These are phyloP conservation scores for Gnetum montanum DNA, from an alignment of 75 land plant genomes.

Conservation along the genomic window DNA sequence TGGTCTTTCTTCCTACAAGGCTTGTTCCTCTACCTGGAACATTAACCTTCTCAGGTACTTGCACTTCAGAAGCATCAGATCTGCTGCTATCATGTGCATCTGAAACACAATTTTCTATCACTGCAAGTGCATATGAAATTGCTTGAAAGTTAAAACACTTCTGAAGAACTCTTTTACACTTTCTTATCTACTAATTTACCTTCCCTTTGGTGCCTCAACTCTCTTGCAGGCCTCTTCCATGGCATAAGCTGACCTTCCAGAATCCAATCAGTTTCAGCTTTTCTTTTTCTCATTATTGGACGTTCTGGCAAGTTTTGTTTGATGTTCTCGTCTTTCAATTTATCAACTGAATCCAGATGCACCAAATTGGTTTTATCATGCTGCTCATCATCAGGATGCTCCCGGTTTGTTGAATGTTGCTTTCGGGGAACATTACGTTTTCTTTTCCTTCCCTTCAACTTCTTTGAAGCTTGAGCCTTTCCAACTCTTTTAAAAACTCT, in stretches of 20 bases:
- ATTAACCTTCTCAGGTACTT: background rate
- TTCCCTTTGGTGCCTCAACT: background rate
- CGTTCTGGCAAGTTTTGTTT: background rate
- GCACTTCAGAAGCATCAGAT: constrained; percentile 7
- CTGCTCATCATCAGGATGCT: too few relatives aligned
- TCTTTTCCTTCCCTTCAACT: too few relatives aligned
- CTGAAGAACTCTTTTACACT: too few relatives aligned
- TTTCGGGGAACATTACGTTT: too few relatives aligned
- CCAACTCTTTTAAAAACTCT: too few relatives aligned
- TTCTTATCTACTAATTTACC: background rate
- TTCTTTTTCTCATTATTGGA: background rate
- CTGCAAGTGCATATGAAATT: constrained; percentile 1
- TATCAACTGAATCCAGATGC: too few relatives aligned
- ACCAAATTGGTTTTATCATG: too few relatives aligned
- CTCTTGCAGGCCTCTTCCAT: background rate
- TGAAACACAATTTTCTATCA: constrained; percentile 1
- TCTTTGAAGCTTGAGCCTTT: too few relatives aligned
- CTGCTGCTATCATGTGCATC: background rate
- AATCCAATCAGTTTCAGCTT: background rate
- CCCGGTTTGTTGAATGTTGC: too few relatives aligned
- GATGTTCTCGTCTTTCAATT: constrained; percentile 1
- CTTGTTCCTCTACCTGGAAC: constrained; percentile 10
- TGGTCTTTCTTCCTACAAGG: constrained; percentile 23
- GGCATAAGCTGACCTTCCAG: background rate
- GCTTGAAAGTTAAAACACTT: constrained; percentile 20